Base-by-base conservation (phyloP, 371 early-diverging fungal genomes). In the Apophysomyces elegans region DNA sequence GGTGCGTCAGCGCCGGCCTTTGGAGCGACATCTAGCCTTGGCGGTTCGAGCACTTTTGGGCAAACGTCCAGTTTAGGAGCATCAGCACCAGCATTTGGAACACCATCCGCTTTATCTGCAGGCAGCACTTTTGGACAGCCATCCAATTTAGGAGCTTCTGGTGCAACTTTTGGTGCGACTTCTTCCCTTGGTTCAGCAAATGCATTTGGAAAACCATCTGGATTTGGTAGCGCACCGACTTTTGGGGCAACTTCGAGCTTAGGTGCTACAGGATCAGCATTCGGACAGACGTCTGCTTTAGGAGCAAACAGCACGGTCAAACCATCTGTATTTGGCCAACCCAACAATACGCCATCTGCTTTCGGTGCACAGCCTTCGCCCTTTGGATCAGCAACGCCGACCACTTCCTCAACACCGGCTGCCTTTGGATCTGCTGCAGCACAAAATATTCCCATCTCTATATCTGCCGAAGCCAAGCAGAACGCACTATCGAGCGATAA, bases 121-220 rank as follows among this genome's bases (percentile, higher is more conserved):
- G 32, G 32, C 21, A n/a, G 36, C 18, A 43, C 62, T 8, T 56
- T 56, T 36, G 78, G 75, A 32, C 21, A 35, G 11, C 54, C 63
- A 35, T 71, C 76, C 16, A 66, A 68, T 1, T 74, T 75, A 60
- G 75, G 74, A 37, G 46, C 70, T 2, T 59, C 61, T 14, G 62
- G 73, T 26, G 46, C 71, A 8, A 67, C 74, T 7, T 75, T 68
- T 59, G 79, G 76, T 1, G 50, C 64, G 26, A 36, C 78, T 21
- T 66, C 65, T 32, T 37, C 47, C 7, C 35, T 65, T 39, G 64
- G 68, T 14, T 37, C 44, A 36, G 63, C 61, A 26, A 18, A 46
- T 35, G 47, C 64, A 18, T 57, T 71, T 9, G 58, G 32, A 18
- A 59, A 45, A 47, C 7, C 64, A 2, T 39, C 68, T 35, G 63